Conservation (phyloP, 495 filamentous ascomycete species). For the Pseudomonodictys pantanalensis region DNA sequence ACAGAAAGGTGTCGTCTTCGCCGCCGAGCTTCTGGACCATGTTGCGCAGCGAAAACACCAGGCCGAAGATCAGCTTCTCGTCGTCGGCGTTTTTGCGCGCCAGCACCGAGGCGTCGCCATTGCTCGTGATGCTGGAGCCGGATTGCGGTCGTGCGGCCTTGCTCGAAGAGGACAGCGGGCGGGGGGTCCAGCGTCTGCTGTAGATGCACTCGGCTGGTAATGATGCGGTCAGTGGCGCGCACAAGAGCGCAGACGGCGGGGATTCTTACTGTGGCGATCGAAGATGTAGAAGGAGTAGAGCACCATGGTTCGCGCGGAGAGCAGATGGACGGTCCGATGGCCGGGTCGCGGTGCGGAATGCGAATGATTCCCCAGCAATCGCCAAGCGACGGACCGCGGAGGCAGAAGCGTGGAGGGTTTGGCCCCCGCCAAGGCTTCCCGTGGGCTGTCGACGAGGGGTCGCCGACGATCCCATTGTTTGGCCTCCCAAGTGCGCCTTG, state of each 20-base stretch:
- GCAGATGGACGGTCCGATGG: background rate
- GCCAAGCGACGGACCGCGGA: background rate
- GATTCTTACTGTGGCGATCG: constrained; percentile 81
- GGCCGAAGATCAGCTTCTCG: constrained; percentile 95
- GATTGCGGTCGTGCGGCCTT: constrained; percentile 38
- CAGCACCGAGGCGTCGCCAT: constrained; percentile 32
- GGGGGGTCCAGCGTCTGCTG: constrained; percentile 71
- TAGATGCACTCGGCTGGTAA: constrained; percentile 91
- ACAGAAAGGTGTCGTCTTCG: constrained; percentile 85
- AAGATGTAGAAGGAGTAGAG: constrained; percentile 99
- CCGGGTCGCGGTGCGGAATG: background rate
- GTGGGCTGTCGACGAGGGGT: background rate
- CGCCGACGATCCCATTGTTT: background rate
- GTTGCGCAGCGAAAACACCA: constrained; percentile 90
- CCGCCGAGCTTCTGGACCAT: constrained; percentile 95
- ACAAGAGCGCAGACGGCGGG: background rate
- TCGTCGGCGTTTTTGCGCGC: constrained; percentile 69
- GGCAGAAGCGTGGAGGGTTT: background rate
- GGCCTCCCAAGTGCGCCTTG: background rate
- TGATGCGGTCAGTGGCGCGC: constrained; percentile 2
- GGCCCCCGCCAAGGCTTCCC: constrained; percentile 3
- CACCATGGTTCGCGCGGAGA: constrained; percentile 59
- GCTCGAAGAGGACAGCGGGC: constrained; percentile 44
- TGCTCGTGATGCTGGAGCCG: constrained; percentile 35
- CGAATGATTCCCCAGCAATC: background rate